Evolutionary conservation across 257 asterid genomes (phyloP).

Genomic region (Jacaranda copaia): DNA sequence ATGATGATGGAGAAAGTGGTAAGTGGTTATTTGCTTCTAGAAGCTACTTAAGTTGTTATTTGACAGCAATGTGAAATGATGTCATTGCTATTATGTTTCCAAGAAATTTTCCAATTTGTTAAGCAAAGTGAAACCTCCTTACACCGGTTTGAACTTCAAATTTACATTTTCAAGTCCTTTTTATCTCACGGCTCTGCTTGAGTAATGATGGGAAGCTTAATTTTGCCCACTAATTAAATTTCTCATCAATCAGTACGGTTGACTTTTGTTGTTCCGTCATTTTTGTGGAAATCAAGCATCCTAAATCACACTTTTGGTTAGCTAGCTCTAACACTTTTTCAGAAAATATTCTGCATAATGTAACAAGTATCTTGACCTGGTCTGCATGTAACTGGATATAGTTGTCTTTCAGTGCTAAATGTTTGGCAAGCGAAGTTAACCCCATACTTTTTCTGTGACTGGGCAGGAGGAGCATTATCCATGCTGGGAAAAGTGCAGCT

Average conservation of each 20-base stretch:
- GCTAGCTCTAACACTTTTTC: neutral
- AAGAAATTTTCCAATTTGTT: neutral
- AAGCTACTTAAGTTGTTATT: conserved; percentile 14
- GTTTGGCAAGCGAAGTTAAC: conserved; percentile 9
- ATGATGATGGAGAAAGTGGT: conserved; percentile 79
- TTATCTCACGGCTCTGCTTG: neutral
- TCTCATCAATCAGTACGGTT: conserved; percentile 16
- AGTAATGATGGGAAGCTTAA: neutral
- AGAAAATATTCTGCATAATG: neutral
- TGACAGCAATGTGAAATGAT: conserved; percentile 27
- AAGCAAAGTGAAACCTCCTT: conserved; percentile 9
- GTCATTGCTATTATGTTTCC: neutral
- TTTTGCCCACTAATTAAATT: conserved; percentile 5
- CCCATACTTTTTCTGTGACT: conserved; percentile 30
- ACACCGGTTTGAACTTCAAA: neutral
- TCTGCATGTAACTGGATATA: conserved; percentile 20
- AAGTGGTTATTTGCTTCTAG: conserved; percentile 37
- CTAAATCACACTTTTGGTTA: too few species aligned
- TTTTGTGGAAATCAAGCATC: neutral
- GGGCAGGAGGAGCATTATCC: conserved; percentile 77
- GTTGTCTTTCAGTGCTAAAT: conserved; percentile 15
- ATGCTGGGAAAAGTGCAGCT: conserved; percentile 82
- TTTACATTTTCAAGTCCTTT: neutral
- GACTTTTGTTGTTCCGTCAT: conserved; percentile 6
- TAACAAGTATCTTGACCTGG: conserved; percentile 9